Conservation (phyloP, 495 filamentous ascomycete genomes). For the Extremus antarcticus region DNA sequence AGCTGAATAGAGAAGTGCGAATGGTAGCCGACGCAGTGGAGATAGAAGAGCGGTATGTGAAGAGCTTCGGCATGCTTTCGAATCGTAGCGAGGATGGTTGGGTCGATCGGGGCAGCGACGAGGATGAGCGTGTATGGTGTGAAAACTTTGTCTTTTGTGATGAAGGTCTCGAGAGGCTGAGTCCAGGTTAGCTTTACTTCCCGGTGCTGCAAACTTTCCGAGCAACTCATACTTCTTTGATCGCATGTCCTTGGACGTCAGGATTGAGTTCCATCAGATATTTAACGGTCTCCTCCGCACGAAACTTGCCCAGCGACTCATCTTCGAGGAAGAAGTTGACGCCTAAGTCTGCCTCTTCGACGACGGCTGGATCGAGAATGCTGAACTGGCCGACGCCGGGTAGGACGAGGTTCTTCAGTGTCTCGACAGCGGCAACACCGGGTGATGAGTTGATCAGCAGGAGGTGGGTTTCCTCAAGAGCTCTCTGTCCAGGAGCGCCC, state of each 20-base stretch:
- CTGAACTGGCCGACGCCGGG: constrained; percentile 91
- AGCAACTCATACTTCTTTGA: constrained; percentile 33
- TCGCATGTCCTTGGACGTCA: constrained; percentile 67
- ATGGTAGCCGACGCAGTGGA: constrained; percentile 82
- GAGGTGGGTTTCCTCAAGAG: constrained; percentile 80
- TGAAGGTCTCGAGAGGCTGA: constrained; percentile 32
- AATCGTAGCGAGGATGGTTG: constrained; percentile 45
- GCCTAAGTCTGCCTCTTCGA: constrained; percentile 74
- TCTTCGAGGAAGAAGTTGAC: constrained; percentile 95
- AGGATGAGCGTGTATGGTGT: constrained; percentile 61
- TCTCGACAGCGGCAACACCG: constrained; percentile 78
- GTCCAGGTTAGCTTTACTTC: neutral
- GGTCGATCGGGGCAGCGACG: constrained; percentile 55
- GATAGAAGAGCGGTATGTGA: constrained; percentile 66
- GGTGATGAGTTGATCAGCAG: constrained; percentile 75
- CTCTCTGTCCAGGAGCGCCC: constrained; percentile 84
- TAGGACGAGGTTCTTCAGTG: constrained; percentile 91
- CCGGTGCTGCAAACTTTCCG: neutral
- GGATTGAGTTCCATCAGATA: constrained; percentile 85
- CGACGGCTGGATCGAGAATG: constrained; percentile 69
- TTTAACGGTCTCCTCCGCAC: constrained; percentile 65
- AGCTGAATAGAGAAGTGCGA: constrained; percentile 70
- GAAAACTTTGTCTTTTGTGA: constrained; percentile 33
- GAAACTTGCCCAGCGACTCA: constrained; percentile 61
- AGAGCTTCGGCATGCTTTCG: constrained; percentile 46